Percentiles rank a stretch among this genome's conserved stretches.
Evolutionary conservation across 1,284 basidiomycete genomes (phyloP).

Genomic region (Ustilago crameri): DNA sequence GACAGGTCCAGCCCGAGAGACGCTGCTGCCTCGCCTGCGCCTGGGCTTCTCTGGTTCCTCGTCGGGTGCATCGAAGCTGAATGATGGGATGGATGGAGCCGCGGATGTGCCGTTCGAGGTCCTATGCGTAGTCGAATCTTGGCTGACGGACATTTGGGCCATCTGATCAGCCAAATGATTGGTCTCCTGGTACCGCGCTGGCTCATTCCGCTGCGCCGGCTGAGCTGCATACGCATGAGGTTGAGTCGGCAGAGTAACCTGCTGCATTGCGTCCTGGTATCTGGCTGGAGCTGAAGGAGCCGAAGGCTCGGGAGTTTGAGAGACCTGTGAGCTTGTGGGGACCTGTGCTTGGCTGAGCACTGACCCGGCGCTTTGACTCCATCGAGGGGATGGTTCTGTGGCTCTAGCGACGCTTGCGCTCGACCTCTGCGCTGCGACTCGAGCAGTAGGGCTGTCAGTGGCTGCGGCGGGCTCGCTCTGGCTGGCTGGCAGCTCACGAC

Average conservation of each 20-base stretch:
- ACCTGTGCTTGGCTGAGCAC: conserved; percentile 4
- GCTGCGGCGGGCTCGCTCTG: conserved; percentile 40
- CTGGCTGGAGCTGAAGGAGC: conserved; percentile 20
- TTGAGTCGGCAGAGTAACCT: neutral
- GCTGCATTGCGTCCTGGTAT: conserved; percentile 23
- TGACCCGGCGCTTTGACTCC: conserved; percentile 35
- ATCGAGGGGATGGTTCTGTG: conserved; percentile 1
- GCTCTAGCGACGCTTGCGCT: neutral
- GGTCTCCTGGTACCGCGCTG: conserved; percentile 25
- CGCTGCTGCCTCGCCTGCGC: conserved; percentile 50
- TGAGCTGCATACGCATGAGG: neutral
- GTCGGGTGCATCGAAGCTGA: conserved; percentile 32
- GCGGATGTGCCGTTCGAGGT: neutral
- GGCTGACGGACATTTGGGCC: conserved; percentile 20
- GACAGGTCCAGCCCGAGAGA: conserved; percentile 27
- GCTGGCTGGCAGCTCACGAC: conserved; percentile 25
- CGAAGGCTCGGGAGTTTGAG: conserved; percentile 1
- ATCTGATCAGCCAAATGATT: conserved; percentile 24
- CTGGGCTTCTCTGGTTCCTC: conserved; percentile 42
- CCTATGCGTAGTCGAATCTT: neutral
- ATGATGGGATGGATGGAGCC: conserved; percentile 13
- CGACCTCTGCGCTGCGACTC: neutral
- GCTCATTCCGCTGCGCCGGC: conserved; percentile 16
- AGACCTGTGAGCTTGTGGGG: neutral
- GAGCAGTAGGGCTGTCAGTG: neutral